A percentile compares a stretch with the other conserved stretches of the same genome.
phyloP scores from a whole-genome alignment of 2,329 filamentous ascomycete species.

The Mycogone perniciosa region DNA sequence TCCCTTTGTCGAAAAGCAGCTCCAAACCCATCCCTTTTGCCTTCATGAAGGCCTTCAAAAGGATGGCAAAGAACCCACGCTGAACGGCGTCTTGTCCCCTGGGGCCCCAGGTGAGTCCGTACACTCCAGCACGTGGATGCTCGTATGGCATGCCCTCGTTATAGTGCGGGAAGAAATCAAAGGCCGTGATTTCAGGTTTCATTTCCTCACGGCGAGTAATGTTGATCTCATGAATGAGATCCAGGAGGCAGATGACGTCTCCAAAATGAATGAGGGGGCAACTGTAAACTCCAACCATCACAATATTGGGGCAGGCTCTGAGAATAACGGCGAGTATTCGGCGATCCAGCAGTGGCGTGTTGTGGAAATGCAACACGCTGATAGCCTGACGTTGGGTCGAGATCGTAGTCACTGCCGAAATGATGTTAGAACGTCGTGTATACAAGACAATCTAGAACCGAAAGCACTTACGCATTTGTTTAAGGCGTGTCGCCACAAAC shows the following conservation, averaged over 20 bases:
- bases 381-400: slow-evolving; percentile 13
- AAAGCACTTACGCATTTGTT: slow-evolving; percentile 21
- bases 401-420: slow-evolving; percentile 21
- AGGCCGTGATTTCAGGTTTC: slow-evolving; percentile 15
- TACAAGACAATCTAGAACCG: neutral
- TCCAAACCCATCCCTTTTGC: slow-evolving; percentile 22
- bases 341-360: slow-evolving; percentile 26
- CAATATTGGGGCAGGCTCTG: slow-evolving; percentile 25
- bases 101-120: slow-evolving; percentile 26
- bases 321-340: slow-evolving; percentile 30
- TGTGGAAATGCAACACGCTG: slow-evolving; percentile 25
- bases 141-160: slow-evolving; percentile 22
- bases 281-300: slow-evolving; percentile 31
- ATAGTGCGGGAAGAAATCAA: slow-evolving; percentile 32
- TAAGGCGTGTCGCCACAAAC: slow-evolving; percentile 11
- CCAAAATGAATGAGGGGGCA: slow-evolving; percentile 33
- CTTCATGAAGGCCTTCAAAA: slow-evolving; percentile 31
- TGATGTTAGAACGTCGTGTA: neutral
- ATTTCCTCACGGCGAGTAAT: slow-evolving; percentile 12
- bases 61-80: slow-evolving; percentile 27
- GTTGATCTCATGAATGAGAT: slow-evolving; percentile 33
- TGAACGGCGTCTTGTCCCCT: slow-evolving; percentile 23
- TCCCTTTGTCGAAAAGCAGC: slow-evolving; percentile 24
- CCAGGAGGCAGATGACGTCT: slow-evolving; percentile 28
- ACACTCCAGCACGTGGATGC: slow-evolving; percentile 13